A percentile compares a stretch with the other conserved stretches of the same genome.
Evolutionary conservation across 768 basidiomycete genomes (phyloP).

Genomic region (Tephrocybe sp.): DNA sequence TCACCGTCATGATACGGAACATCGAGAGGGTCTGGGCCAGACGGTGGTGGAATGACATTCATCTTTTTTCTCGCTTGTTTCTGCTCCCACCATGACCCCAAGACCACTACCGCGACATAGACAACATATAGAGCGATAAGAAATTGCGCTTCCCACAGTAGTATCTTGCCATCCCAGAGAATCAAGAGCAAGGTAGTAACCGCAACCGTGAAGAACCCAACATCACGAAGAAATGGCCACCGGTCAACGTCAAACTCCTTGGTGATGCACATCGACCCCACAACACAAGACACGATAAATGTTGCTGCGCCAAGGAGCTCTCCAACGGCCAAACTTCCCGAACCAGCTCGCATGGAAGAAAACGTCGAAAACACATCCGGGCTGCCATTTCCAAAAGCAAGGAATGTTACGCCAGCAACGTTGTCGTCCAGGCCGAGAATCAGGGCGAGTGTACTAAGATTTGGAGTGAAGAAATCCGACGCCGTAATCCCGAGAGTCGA

Average conservation of each 20-base stretch:
- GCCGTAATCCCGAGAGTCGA: constrained; percentile 93
- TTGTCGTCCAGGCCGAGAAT: constrained; percentile 87
- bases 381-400: constrained; percentile 96
- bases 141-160: constrained; percentile 64
- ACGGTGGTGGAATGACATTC: constrained; percentile 61
- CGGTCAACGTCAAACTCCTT: constrained; percentile 86
- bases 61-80: constrained; percentile 45
- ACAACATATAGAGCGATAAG: constrained; percentile 72
- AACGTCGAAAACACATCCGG: constrained; percentile 97
- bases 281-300: constrained; percentile 95
- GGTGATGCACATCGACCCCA: constrained; percentile 97
- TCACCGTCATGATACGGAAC: constrained; percentile 64
- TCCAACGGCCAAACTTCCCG: constrained; percentile 89
- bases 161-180: constrained; percentile 73
- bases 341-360: constrained; percentile 81
- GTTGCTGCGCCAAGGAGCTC: constrained; percentile 93
- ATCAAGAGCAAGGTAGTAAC: constrained; percentile 74
- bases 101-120: constrained; percentile 76
- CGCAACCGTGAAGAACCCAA: constrained; percentile 89
- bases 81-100: constrained; percentile 74
- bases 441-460: constrained; percentile 85
- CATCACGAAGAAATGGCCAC: constrained; percentile 85
- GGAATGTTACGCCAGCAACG: constrained; percentile 93
- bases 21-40: constrained; percentile 43
- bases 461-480: constrained; percentile 97